These are phyloP conservation scores for Scheffersomyces lignosus DNA, from an alignment of 805 yeast genomes.

Conservation along the genomic window DNA sequence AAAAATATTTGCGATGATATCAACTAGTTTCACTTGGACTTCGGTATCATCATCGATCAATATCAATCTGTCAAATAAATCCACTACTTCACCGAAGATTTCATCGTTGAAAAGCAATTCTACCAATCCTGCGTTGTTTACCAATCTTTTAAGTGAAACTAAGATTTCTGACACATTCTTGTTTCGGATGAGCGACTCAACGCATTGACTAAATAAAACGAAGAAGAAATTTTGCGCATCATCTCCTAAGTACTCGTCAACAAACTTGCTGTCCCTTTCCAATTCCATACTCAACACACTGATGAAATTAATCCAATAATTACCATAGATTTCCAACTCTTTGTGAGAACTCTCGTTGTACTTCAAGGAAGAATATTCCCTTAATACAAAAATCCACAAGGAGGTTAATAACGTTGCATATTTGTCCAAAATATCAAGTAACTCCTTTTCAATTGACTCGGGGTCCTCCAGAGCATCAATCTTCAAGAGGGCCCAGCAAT, in stretches of 20 bases:
- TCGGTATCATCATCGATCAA: slow-evolving; percentile 60
- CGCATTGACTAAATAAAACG: slow-evolving; percentile 79
- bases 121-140: slow-evolving; percentile 57
- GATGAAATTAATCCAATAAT: slow-evolving; percentile 74
- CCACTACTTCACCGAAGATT: slow-evolving; percentile 73
- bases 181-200: slow-evolving; percentile 62
- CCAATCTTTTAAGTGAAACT: slow-evolving; percentile 45
- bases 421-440: slow-evolving; percentile 51
- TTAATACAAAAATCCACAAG: slow-evolving; percentile 73
- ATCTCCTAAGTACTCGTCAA: slow-evolving; percentile 50
- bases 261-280: slow-evolving; percentile 46
- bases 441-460: slow-evolving; percentile 37
- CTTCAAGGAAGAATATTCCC: slow-evolving; percentile 70
- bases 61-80: slow-evolving; percentile 70
- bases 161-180: slow-evolving; percentile 53
- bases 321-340: slow-evolving; percentile 49
- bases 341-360: slow-evolving; percentile 46
- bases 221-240: slow-evolving; percentile 70
- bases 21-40: slow-evolving; percentile 54
- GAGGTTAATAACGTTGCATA: slow-evolving; percentile 65
- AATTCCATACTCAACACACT: slow-evolving; percentile 71
- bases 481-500: slow-evolving; percentile 72
- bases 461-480: slow-evolving; percentile 25
- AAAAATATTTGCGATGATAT: slow-evolving; percentile 31
- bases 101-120: slow-evolving; percentile 62